Percentiles rank a stretch among this genome's conserved stretches.
phyloP scores from a whole-genome alignment of 305 asterid genomes.

The Caryopteris hybrid region DNA sequence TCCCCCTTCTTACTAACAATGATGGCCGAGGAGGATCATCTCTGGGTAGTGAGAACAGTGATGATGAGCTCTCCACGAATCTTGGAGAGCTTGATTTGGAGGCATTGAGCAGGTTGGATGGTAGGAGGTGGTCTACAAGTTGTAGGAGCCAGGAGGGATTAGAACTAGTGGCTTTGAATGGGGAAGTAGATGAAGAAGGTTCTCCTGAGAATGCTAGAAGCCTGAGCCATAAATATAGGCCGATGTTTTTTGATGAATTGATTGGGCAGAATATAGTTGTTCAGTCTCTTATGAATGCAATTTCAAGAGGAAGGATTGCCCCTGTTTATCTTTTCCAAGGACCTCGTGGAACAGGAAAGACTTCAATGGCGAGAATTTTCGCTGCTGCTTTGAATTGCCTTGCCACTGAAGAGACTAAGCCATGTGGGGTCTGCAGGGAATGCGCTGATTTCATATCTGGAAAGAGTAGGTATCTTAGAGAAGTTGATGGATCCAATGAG shows the following conservation, averaged over 20 bases:
- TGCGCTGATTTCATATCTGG: conserved; percentile 70
- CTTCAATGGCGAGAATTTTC: conserved; percentile 70
- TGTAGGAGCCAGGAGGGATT: conserved; percentile 72
- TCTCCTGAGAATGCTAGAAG: conserved; percentile 57
- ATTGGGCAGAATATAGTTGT: conserved; percentile 72
- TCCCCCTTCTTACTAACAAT: conserved; percentile 57
- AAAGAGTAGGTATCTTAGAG: conserved; percentile 45
- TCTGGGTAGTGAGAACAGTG: conserved; percentile 46
- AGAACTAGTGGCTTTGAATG: conserved; percentile 47
- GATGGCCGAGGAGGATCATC: conserved; percentile 52
- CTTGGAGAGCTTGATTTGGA: conserved; percentile 82
- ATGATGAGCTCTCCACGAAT: conserved; percentile 69
- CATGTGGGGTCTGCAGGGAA: conserved; percentile 88
- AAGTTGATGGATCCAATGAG: conserved; percentile 71
- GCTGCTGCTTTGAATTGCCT: conserved; percentile 90
- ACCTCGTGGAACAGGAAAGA: conserved; percentile 92
- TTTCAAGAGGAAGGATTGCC: conserved; percentile 61
- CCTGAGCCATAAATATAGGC: conserved; percentile 81
- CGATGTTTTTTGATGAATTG: conserved; percentile 75
- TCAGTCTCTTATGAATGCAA: conserved; percentile 60
- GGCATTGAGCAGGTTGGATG: conserved; percentile 82
- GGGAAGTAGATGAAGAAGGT: conserved; percentile 40
- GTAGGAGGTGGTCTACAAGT: conserved; percentile 77
- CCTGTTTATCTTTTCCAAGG: conserved; percentile 88
- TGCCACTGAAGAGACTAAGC: conserved; percentile 64